Percentiles rank a stretch among this genome's conserved stretches.
phyloP scores from a whole-genome alignment of 306 rosid genomes.

The Astragalus membranaceus region DNA sequence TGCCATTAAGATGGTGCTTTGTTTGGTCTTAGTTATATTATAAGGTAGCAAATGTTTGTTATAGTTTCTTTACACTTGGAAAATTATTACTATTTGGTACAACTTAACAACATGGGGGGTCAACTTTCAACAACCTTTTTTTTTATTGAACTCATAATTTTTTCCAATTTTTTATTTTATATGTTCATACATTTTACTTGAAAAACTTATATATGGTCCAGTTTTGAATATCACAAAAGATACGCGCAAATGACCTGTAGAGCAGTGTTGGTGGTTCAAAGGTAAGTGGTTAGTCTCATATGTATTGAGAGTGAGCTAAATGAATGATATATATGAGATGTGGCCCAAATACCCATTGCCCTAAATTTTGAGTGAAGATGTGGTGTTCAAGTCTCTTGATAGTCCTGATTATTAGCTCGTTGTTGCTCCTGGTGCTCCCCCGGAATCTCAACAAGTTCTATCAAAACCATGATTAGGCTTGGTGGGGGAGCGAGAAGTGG shows the following conservation, averaged over 20 bases:
- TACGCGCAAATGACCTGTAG: neutral
- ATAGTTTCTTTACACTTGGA: neutral
- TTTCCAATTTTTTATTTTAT: neutral
- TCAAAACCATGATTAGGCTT: no score
- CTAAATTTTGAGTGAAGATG: no score
- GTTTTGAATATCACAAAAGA: neutral
- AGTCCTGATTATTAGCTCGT: no score
- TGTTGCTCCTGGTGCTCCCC: no score
- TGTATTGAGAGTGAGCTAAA: no score
- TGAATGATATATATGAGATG: no score
- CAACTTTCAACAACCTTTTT: neutral
- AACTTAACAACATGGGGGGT: neutral
- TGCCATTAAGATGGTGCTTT: neutral
- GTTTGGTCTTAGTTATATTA: neutral
- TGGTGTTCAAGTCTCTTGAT: no score
- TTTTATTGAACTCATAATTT: neutral
- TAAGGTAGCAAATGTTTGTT: neutral
- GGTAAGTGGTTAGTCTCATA: no score
- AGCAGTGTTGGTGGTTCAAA: no score
- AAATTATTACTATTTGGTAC: constrained; percentile 27
- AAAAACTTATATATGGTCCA: neutral
- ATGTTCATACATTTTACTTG: neutral
- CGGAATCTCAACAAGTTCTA: no score
- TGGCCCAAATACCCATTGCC: no score
- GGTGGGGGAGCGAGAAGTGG: no score